Evolutionary conservation across 306 rosid species (phyloP).

Genomic region (Vigna reflexopilosa): DNA sequence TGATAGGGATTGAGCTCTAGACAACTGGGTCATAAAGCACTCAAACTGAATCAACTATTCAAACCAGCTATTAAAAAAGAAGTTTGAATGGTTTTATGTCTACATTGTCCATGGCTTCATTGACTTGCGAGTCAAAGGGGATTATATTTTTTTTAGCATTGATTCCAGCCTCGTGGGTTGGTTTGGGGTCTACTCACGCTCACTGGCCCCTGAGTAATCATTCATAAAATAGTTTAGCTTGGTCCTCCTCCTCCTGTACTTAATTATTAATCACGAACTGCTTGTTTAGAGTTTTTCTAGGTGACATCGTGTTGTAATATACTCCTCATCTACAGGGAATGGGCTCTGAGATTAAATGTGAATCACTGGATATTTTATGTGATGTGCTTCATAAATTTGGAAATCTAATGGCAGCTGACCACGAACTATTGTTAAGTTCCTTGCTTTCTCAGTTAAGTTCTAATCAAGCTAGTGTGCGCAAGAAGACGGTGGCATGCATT

Average conservation of each 20-base stretch:
- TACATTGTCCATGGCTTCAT: neutral
- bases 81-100: neutral
- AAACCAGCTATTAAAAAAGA: neutral
- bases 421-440: conserved; percentile 75
- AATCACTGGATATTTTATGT: conserved; percentile 87
- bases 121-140: neutral
- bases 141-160: conserved; percentile 10
- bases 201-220: neutral
- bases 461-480: conserved; percentile 90
- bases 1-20: neutral
- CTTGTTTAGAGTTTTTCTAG: conserved; percentile 22
- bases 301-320: conserved; percentile 16
- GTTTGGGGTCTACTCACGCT: neutral
- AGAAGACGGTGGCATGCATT: conserved; percentile 88
- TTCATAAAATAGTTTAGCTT: conserved; percentile 16
- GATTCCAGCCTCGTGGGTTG: neutral
- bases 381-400: conserved; percentile 96
- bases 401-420: conserved; percentile 77
- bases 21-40: neutral
- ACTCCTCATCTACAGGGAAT: conserved; percentile 60
- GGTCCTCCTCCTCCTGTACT: neutral
- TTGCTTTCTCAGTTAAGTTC: conserved; percentile 86
- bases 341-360: conserved; percentile 88
- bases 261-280: conserved; percentile 1
- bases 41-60: neutral